Base-by-base conservation (phyloP, 2,329 filamentous ascomycete genomes). In the Penicillium sp. region DNA sequence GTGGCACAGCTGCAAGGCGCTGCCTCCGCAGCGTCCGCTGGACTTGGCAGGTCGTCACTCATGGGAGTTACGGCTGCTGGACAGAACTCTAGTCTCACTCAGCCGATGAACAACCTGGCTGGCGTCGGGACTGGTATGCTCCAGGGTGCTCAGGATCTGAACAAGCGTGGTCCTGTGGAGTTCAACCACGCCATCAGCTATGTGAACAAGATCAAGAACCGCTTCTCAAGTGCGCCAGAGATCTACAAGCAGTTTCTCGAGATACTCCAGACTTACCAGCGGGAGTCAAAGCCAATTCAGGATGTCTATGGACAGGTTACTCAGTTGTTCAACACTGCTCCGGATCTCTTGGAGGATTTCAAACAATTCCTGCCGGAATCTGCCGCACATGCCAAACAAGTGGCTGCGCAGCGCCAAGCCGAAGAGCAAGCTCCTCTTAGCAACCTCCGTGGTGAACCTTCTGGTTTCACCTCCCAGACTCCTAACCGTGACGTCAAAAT, bases 151-250 rank as follows among this genome's bases (percentile, higher is more conserved):
- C 76, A 78, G 53, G 80, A 79, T 50, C 66, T 90, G 71, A 92
- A 95, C 73, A 95, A 94, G 70, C 86, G 92, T 53, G 93, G 92
- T 0, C 94, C 94, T 1, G 94, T 99, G 17, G 94, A 99, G 70
- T 99, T 99, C 75, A 99, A 99, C 71, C 94, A 99, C 76, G 94
- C 94, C 0, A 99, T 99, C 61, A 97, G 92, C 73, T 99, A 99
- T 69, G 94, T 99, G 52, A 99, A 99, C 72, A 99, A 99, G 78
- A 99, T 99, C 68, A 99, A 99, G 91, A 99, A 97, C 71, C 93
- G 94, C 42, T 99, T 97, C 75, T 88, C 96, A 66, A 88, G 92
- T 68, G 92, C 96, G 62, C 94, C 94, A 7, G 94, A 99, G 72
- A 97, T 99, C 60, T 99, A 99, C 79, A 99, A 99, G 74, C 93